These are phyloP conservation scores for Amanita molliuscula DNA, from an alignment of 768 basidiomycete species.

Conservation along the genomic window DNA sequence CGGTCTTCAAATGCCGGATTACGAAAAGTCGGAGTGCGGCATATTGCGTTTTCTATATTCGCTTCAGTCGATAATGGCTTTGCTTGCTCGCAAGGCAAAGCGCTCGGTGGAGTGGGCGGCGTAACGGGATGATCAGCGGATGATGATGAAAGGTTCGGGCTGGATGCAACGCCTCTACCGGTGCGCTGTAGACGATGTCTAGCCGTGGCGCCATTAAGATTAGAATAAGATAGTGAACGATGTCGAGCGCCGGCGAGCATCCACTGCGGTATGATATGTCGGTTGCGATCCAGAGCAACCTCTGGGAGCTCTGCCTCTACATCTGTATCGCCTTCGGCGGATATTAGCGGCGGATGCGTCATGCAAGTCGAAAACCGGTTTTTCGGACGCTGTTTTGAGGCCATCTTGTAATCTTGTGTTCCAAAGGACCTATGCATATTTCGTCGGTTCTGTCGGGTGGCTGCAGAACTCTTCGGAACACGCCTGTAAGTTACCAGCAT, in stretches of 20 bases:
- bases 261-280: conserved; percentile 97
- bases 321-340: conserved; percentile 27
- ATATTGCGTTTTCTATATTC: neutral
- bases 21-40: neutral
- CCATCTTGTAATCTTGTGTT: neutral
- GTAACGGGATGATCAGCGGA: neutral
- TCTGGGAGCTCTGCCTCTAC: conserved; percentile 85
- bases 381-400: neutral
- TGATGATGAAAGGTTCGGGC: conserved; percentile 46
- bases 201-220: conserved; percentile 23
- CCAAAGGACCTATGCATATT: neutral
- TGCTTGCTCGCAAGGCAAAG: conserved; percentile 9
- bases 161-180: conserved; percentile 52
- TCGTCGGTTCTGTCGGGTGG: neutral
- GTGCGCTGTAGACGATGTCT: conserved; percentile 27
- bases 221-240: conserved; percentile 41
- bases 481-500: conserved; percentile 96
- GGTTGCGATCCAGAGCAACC: conserved; percentile 81
- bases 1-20: conserved; percentile 16
- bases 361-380: neutral
- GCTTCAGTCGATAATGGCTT: neutral
- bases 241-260: conserved; percentile 49
- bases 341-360: conserved; percentile 12
- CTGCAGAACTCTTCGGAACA: conserved; percentile 34
- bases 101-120: conserved; percentile 14